These are phyloP conservation scores for Zygnema cylindricum DNA, from an alignment of 139 green algal species.

Conservation along the genomic window DNA sequence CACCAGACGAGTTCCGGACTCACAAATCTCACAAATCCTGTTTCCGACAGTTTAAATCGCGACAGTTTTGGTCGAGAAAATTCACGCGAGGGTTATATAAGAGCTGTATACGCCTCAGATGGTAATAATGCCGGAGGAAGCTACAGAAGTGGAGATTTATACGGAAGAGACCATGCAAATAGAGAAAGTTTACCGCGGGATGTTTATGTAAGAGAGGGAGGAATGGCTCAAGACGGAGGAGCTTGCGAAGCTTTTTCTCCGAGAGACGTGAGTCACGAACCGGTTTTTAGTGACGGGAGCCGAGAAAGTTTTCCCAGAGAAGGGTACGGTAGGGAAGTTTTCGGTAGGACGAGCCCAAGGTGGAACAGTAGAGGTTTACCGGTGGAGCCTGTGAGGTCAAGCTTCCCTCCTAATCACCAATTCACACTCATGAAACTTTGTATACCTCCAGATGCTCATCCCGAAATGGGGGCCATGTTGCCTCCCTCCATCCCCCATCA, in stretches of 20 bases:
- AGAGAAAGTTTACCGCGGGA: neutral
- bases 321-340: neutral
- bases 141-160: neutral
- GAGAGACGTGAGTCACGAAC: neutral
- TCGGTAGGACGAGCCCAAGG: neutral
- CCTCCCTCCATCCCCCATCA: conserved; percentile 4
- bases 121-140: neutral
- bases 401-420: neutral
- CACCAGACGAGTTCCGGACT: neutral
- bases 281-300: neutral
- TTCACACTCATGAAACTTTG: neutral
- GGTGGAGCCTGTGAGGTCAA: neutral
- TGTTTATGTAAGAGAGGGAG: neutral
- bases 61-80: neutral
- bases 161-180: neutral
- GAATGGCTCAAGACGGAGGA: neutral
- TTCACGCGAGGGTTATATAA: neutral
- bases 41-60: neutral
- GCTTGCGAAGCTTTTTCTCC: neutral
- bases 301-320: neutral
- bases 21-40: too few species aligned
- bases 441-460: conserved; percentile 11
- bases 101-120: neutral
- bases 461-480: conserved; percentile 3
- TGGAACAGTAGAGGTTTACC: neutral